Conservation (phyloP, 2,329 filamentous ascomycete genomes). For the Sporothrix variecibatus region DNA sequence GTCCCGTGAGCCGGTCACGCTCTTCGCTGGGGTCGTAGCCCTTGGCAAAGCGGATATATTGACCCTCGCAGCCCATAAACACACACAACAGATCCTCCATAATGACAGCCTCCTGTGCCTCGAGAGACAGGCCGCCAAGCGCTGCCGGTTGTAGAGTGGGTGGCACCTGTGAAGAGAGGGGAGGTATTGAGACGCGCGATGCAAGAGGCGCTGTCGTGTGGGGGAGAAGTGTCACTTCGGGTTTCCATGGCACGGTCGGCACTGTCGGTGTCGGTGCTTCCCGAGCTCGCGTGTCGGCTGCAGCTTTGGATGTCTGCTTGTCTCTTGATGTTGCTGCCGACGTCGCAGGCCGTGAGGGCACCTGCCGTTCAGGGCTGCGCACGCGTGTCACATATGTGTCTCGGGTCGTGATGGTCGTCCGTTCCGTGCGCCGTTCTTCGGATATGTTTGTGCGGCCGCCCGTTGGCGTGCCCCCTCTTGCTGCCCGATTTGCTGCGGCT, state of each 20-base stretch:
- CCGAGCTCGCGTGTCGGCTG: background rate
- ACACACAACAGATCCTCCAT: constrained; percentile 91
- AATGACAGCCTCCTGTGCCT: constrained; percentile 82
- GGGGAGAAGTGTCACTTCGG: constrained; percentile 71
- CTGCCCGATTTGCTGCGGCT: background rate
- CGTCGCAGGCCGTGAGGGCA: constrained; percentile 41
- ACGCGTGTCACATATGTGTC: constrained; percentile 63
- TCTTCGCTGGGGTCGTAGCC: constrained; percentile 82
- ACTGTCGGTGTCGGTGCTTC: constrained; percentile 26
- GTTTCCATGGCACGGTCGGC: constrained; percentile 64
- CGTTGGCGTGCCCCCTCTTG: constrained; percentile 24
- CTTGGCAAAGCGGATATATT: constrained; percentile 86
- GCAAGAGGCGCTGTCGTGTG: constrained; percentile 72
- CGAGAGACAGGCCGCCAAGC: constrained; percentile 70
- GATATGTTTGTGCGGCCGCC: constrained; percentile 31
- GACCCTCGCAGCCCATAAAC: constrained; percentile 98
- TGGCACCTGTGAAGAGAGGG: constrained; percentile 73
- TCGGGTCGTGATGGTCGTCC: constrained; percentile 55
- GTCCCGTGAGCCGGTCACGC: constrained; percentile 82
- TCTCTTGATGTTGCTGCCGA: constrained; percentile 35
- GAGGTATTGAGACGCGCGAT: constrained; percentile 56
- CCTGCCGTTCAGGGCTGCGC: constrained; percentile 58
- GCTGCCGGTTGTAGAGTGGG: constrained; percentile 66
- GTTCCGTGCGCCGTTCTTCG: constrained; percentile 61
- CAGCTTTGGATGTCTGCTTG: background rate